Evolutionary conservation across 805 yeast genomes (phyloP).

Genomic region (Vanderwaltozyma verrucispora): DNA sequence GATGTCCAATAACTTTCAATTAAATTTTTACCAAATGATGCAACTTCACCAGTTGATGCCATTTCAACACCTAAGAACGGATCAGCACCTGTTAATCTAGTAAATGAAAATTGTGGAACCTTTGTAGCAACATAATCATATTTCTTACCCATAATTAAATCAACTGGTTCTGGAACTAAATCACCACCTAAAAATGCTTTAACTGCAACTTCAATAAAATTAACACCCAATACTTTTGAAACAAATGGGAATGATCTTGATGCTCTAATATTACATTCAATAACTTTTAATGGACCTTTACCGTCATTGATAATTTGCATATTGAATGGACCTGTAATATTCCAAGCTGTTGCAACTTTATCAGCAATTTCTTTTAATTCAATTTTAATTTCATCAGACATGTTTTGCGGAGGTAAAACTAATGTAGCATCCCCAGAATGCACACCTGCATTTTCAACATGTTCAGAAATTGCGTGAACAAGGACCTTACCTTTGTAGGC

Average conservation of each 20-base stretch:
- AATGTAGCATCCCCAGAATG: slow-evolving; percentile 98
- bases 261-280: slow-evolving; percentile 97
- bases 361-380: slow-evolving; percentile 83
- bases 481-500: slow-evolving; percentile 80
- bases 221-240: slow-evolving; percentile 89
- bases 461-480: slow-evolving; percentile 95
- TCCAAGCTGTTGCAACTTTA: slow-evolving; percentile 90
- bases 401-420: slow-evolving; percentile 80
- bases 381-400: slow-evolving; percentile 52
- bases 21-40: slow-evolving; percentile 83
- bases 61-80: slow-evolving; percentile 98
- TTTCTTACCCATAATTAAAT: slow-evolving; percentile 59
- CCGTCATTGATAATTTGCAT: slow-evolving; percentile 90
- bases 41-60: slow-evolving; percentile 99
- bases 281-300: slow-evolving; percentile 73
- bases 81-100: slow-evolving; percentile 98
- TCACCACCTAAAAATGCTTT: slow-evolving; percentile 66
- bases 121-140: slow-evolving; percentile 89
- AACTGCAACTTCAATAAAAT: slow-evolving; percentile 92
- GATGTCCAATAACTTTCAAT: slow-evolving; percentile 97
- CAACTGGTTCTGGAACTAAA: slow-evolving; percentile 65
- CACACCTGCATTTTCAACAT: slow-evolving; percentile 96
- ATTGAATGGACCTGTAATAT: slow-evolving; percentile 95
- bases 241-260: slow-evolving; percentile 99
- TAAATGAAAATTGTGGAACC: slow-evolving; percentile 97